Base-by-base conservation (phyloP, 192 early-diverging fungal genomes). In the Phlyctochytrium planicorne region DNA sequence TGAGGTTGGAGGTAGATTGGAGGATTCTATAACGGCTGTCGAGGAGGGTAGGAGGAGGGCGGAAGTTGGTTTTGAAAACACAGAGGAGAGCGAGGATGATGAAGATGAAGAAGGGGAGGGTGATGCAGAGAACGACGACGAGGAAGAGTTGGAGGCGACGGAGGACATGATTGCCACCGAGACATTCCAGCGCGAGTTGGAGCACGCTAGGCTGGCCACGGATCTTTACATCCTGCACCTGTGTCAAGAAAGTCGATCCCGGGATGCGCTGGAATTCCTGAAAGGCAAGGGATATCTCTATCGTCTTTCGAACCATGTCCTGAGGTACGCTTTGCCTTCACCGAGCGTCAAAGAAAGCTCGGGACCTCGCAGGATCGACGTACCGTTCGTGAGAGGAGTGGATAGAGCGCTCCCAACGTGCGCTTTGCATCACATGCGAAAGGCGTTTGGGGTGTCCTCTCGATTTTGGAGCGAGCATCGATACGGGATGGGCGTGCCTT, bases 381-480 rank as follows among this genome's bases (percentile, higher is more conserved):
- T 72, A n/a, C 62, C 36, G 2, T 75, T 75, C 57, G 74, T 75
- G 14, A 65, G 61, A 52, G 74, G 56, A 6, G 37, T 75, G 4
- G 74, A 75, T 60, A 52, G 53, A 1, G 69, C 69, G 20, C 40
- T 75, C 1, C 69, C 74, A 10, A n/a, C 20, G 2, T 2, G 29
- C 24, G 56, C 63, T 1, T 53, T 74, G 12, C 17, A 35, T 0
- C 57, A 73, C 68, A 47, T 75, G 17, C 30, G 34, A 47, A 36
- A 30, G 12, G 52, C 34, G 10, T 75, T 74, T 50, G 36, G 20
- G 3, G 56, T 1, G 2, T 16, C 23, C 4, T 66, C 70, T 16
- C 14, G 31, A 0, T 75, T 74, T 53, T 75, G 74, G 74, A 59
- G 6, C 6, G 63, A 72, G 36, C 74, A 75, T 55, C 59, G 35